Evolutionary conservation across 352 stramenopile genomes (phyloP).

Genomic region (Phytophthora idaei): DNA sequence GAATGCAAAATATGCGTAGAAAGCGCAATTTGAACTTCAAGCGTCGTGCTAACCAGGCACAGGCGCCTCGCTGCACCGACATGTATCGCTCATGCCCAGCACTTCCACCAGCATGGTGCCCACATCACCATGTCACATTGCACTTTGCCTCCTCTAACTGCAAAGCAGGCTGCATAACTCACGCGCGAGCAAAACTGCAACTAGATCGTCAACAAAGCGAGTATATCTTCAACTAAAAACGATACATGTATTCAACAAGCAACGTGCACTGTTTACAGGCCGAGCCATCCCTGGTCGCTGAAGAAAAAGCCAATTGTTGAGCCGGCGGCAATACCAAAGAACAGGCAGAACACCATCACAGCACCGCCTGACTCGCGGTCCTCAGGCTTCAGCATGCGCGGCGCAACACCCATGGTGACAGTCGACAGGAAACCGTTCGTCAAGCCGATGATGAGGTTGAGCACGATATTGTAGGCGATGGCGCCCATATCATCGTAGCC

Average conservation of each 20-base stretch:
- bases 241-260: not conserved
- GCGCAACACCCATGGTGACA: conserved; percentile 65
- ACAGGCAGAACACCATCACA: conserved; percentile 64
- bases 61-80: not conserved
- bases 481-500: conserved; percentile 28
- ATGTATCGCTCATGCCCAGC: not conserved
- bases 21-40: conserved; percentile 6
- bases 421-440: conserved; percentile 62
- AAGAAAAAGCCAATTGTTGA: conserved; percentile 59
- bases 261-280: conserved; percentile 30
- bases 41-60: conserved; percentile 1
- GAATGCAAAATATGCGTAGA: conserved; percentile 6
- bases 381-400: conserved; percentile 52
- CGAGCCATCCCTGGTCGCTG: conserved; percentile 50
- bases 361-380: conserved; percentile 64
- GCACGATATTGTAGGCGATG: conserved; percentile 47
- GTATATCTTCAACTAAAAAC: not conserved
- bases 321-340: conserved; percentile 57
- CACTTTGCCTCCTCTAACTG: conserved; percentile 14
- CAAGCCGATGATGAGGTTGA: conserved; percentile 61
- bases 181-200: conserved; percentile 4
- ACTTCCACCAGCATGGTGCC: conserved; percentile 2
- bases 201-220: not conserved
- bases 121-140: conserved; percentile 5
- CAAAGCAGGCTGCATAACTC: not conserved